Base-by-base conservation (phyloP, 768 basidiomycete species). In the Podaxis sp. region DNA sequence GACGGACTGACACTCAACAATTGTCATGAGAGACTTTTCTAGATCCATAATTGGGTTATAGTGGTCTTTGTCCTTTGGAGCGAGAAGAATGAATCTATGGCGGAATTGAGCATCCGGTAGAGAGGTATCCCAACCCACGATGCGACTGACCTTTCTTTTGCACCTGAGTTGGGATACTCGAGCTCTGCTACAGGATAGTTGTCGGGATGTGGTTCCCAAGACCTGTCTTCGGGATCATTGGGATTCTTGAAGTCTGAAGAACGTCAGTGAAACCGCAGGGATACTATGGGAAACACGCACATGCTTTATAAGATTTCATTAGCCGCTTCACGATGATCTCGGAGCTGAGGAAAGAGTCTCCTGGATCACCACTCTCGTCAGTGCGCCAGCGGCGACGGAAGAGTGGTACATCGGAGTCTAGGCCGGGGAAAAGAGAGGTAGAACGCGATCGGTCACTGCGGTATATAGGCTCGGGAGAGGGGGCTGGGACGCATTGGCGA, bases 21-120 rank as follows among this genome's bases (percentile, higher is more conserved):
- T 92, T 54, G 85, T 85, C 71, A 87, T 81, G 29, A 94, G 73
- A 11, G 87, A 82, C 63, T 81, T 79, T 75, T 91, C 89, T 37
- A 94, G 77, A 69, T 90, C 90, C 79, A 88, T 82, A 60, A 94
- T 88, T 13, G 93, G 93, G 70, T 91, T 89, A 73, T 93, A 94
- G 66, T 93, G 90, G 67, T 94, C 91, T 66, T 86, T 86, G 78
- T 94, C 92, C 68, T 87, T 91, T 33, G 93, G 93, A 49, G 82
- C 85, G 57, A 94, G 81, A 63, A 94, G 80, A 64, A 90, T 82
- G 76, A 86, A 94, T 71, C 91, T 93, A 61, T 12, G 64, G 57
- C 25, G 25, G 22, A 56, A 38, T 64, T 37, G 43, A 54, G 56
- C 51, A 15, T 38, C 41, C 29, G 13, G 59, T 19, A 13, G 50